A percentile compares a stretch with the other conserved stretches of the same genome.
These are phyloP conservation scores for Fusarium xylarioides DNA, from an alignment of 2,329 filamentous ascomycete species.

Conservation along the genomic window DNA sequence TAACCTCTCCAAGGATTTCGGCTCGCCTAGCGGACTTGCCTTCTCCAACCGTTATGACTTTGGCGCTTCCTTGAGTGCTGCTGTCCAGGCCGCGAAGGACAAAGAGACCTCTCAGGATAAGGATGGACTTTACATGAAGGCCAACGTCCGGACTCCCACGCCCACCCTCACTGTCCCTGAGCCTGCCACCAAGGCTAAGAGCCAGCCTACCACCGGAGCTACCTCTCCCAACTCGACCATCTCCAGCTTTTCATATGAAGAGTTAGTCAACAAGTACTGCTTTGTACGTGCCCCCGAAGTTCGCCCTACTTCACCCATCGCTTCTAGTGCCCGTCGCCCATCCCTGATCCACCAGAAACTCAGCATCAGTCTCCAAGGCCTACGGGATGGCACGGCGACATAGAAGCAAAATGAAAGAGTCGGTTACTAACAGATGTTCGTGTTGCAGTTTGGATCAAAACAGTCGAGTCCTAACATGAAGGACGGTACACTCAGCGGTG, in stretches of 20 bases:
- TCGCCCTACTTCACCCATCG: conserved; percentile 41
- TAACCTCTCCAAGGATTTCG: conserved; percentile 61
- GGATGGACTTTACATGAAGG: conserved; percentile 67
- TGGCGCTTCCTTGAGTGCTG: conserved; percentile 86
- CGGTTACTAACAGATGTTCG: conserved; percentile 52
- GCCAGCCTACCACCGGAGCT: conserved; percentile 49
- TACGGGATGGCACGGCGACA: conserved; percentile 34
- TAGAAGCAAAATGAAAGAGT: conserved; percentile 37
- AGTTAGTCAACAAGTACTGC: conserved; percentile 98
- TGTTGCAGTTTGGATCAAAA: conserved; percentile 68
- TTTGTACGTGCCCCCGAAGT: conserved; percentile 83
- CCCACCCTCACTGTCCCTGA: conserved; percentile 40
- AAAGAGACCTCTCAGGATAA: conserved; percentile 67
- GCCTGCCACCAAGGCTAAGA: conserved; percentile 26
- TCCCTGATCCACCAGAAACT: conserved; percentile 30
- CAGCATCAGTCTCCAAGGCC: conserved; percentile 13
- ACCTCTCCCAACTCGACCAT: conserved; percentile 66
- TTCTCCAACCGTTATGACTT: conserved; percentile 98
- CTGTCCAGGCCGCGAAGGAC: conserved; percentile 78
- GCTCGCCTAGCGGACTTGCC: conserved; percentile 71
- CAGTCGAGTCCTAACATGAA: conserved; percentile 61
- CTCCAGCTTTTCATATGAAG: conserved; percentile 90
- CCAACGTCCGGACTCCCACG: conserved; percentile 48
- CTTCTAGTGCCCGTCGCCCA: conserved; percentile 28
- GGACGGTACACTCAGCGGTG: conserved; percentile 57